phyloP scores from a whole-genome alignment of 495 filamentous ascomycete genomes.

The Aspergillus biplanus region DNA sequence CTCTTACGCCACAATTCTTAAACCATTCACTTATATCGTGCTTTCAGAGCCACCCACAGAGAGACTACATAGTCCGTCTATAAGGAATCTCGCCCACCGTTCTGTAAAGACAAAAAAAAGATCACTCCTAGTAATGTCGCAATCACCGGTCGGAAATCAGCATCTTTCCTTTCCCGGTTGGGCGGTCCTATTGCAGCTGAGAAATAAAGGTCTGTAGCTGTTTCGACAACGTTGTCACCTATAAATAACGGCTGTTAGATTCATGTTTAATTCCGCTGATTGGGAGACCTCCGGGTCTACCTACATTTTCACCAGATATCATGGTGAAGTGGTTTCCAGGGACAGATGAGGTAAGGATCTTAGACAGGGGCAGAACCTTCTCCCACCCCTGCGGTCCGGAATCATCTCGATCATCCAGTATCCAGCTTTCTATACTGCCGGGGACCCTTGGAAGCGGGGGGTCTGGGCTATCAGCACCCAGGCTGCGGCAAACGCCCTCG shows the following conservation, averaged over 20 bases:
- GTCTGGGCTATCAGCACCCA: background rate
- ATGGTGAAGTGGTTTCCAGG: background rate
- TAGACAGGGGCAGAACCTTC: background rate
- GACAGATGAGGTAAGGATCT: background rate
- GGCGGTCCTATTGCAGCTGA: no score
- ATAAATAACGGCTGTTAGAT: background rate
- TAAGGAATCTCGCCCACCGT: no score
- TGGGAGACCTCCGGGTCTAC: background rate
- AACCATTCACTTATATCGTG: no score
- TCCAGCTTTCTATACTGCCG: background rate
- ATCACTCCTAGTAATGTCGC: no score
- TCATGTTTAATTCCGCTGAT: no score
- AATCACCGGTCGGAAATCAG: no score
- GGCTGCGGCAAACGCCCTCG: background rate
- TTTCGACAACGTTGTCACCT: background rate
- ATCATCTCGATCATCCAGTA: background rate
- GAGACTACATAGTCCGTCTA: no score
- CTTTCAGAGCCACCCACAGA: no score
- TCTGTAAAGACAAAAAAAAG: no score
- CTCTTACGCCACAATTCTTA: no score
- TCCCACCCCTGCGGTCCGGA: background rate
- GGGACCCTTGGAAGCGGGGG: no score
- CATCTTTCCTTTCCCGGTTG: no score
- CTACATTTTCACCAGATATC: background rate
- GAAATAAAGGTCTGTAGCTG: background rate